phyloP scores from a whole-genome alignment of 352 stramenopile species.

The Phytophthora citricola region DNA sequence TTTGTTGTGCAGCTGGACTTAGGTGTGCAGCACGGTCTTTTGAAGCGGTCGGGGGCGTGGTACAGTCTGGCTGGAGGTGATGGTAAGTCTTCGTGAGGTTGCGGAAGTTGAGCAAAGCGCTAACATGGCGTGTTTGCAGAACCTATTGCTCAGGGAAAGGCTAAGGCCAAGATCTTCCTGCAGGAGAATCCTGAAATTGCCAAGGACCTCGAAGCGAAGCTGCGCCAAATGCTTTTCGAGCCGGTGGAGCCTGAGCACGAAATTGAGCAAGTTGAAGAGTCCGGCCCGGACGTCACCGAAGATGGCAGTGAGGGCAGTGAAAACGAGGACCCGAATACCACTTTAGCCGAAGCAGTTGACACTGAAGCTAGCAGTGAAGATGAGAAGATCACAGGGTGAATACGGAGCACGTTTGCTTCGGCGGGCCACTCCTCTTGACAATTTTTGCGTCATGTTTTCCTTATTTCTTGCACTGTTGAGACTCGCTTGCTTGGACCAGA shows the following conservation, averaged over 20 bases:
- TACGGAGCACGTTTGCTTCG: background rate
- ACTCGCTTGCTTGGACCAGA: conserved; percentile 11
- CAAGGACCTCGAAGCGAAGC: conserved; percentile 71
- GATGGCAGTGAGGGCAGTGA: conserved; percentile 10
- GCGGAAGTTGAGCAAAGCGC: background rate
- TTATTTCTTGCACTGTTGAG: conserved; percentile 30
- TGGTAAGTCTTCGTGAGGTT: conserved; percentile 37
- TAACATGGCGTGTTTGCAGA: conserved; percentile 40
- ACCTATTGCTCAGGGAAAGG: conserved; percentile 84
- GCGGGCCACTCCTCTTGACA: background rate
- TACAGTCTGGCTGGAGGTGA: conserved; percentile 72
- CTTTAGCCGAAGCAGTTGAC: conserved; percentile 11
- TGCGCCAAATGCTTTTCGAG: conserved; percentile 72
- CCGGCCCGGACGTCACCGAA: background rate
- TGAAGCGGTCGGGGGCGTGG: conserved; percentile 87
- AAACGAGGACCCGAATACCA: conserved; percentile 3
- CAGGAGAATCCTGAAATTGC: conserved; percentile 79
- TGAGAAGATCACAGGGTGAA: conserved; percentile 25
- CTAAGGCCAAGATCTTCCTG: conserved; percentile 85
- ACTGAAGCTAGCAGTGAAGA: conserved; percentile 18
- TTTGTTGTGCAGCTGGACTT: conserved; percentile 61
- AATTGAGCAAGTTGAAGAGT: conserved; percentile 8
- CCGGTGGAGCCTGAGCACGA: conserved; percentile 17
- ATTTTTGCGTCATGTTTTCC: conserved; percentile 12
- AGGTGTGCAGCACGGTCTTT: conserved; percentile 70